phyloP scores from a whole-genome alignment of 257 asterid genomes.

The Solanum clarkiae region DNA sequence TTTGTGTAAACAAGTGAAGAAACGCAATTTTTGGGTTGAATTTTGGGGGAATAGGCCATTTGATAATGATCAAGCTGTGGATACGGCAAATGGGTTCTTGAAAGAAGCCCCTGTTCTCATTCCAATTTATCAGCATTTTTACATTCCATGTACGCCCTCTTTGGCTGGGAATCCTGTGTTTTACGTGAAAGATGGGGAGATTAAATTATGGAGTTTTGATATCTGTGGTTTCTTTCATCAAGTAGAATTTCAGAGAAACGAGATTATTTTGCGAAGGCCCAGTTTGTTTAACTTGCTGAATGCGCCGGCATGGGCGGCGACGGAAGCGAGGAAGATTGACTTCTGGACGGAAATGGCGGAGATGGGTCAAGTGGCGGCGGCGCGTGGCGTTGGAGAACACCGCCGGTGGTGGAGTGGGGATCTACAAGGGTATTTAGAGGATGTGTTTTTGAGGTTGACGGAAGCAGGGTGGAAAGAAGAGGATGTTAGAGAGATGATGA shows the following conservation, averaged over 20 bases:
- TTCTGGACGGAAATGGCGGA: conserved; percentile 59
- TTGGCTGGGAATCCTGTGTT: conserved; percentile 82
- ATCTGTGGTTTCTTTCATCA: conserved; percentile 55
- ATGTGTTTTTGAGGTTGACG: conserved; percentile 39
- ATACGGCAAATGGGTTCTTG: conserved; percentile 25
- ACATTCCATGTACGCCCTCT: conserved; percentile 53
- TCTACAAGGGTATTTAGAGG: conserved; percentile 50
- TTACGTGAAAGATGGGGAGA: conserved; percentile 50
- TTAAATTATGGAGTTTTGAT: conserved; percentile 62
- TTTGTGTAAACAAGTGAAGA: conserved; percentile 38
- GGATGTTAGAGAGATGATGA: conserved; percentile 88
- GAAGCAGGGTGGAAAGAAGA: conserved; percentile 88
- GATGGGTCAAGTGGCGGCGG: neutral
- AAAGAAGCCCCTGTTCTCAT: conserved; percentile 43
- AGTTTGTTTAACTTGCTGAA: conserved; percentile 8
- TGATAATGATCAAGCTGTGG: conserved; percentile 31
- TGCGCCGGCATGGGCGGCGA: conserved; percentile 96
- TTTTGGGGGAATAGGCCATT: conserved; percentile 62
- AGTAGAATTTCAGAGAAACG: conserved; percentile 24
- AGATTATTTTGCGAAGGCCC: conserved; percentile 12
- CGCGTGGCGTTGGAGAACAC: neutral
- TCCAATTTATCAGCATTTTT: conserved; percentile 55
- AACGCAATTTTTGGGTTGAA: conserved; percentile 38
- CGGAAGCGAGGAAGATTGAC: conserved; percentile 52
- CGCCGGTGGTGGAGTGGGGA: conserved; percentile 60